These are phyloP conservation scores for Aurinia saxatilis DNA, from an alignment of 345 rosid genomes.

Conservation along the genomic window DNA sequence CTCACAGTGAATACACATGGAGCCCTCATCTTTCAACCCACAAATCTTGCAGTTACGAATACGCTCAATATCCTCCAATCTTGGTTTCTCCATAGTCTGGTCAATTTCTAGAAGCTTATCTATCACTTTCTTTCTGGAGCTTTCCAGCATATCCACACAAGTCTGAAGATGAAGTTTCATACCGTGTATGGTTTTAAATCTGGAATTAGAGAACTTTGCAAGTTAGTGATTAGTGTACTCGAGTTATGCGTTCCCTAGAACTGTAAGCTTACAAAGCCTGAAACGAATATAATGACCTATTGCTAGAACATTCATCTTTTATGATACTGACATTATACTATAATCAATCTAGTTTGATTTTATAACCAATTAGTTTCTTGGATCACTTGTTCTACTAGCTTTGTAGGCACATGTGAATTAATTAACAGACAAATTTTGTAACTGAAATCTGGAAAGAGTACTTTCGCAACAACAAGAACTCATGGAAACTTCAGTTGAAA, in stretches of 20 bases:
- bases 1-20: conserved; percentile 76
- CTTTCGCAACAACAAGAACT: neutral
- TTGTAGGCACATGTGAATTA: neutral
- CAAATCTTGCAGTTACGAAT: conserved; percentile 68
- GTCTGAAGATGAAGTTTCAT: conserved; percentile 84
- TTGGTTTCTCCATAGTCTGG: conserved; percentile 74
- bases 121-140: conserved; percentile 53
- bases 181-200: conserved; percentile 63
- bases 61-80: conserved; percentile 63
- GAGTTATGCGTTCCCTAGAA: conserved; percentile 2
- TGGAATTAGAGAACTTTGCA: conserved; percentile 30
- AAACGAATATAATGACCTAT: neutral
- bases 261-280: neutral
- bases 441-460: neutral
- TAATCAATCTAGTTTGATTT: neutral
- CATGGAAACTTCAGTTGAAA: neutral
- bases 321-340: neutral
- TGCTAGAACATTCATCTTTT: neutral
- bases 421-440: neutral
- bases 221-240: conserved; percentile 12
- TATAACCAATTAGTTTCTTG: neutral
- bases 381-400: neutral
- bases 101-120: conserved; percentile 69
- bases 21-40: conserved; percentile 62
- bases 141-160: conserved; percentile 63